Conservation (phyloP, 768 basidiomycete genomes). For the Agrocybe chaxingu region DNA sequence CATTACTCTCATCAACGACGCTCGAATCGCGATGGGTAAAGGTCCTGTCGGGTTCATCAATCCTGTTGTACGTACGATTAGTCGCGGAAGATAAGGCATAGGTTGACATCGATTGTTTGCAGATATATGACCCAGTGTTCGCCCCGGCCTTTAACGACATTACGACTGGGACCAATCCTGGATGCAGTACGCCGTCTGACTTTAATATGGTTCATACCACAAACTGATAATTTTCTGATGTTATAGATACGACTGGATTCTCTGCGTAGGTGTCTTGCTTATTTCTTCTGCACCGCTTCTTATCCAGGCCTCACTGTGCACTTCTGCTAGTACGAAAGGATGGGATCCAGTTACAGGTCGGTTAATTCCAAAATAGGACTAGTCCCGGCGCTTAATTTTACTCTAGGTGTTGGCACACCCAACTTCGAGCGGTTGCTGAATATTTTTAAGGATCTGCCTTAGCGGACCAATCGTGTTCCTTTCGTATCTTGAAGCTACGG, state of each 20-base stretch:
- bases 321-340: constrained; percentile 24
- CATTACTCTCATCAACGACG: constrained; percentile 52
- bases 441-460: constrained; percentile 17
- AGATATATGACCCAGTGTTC: constrained; percentile 18
- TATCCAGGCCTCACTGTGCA: neutral
- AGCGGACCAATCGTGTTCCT: neutral
- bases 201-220: neutral
- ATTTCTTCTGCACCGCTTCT: neutral
- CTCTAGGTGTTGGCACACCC: constrained; percentile 36
- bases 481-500: too few relatives aligned
- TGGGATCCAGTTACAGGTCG: constrained; percentile 42
- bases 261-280: constrained; percentile 22
- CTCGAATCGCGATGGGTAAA: constrained; percentile 39
- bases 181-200: constrained; percentile 13
- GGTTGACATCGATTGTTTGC: neutral
- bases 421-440: constrained; percentile 22
- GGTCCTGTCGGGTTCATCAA: constrained; percentile 48
- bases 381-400: neutral
- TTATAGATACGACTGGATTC: constrained; percentile 30
- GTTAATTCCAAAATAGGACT: neutral
- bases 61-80: constrained; percentile 26
- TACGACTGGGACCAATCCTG: constrained; percentile 19
- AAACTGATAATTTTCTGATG: neutral
- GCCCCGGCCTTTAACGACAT: constrained; percentile 22
- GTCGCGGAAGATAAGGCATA: neutral